A percentile compares a stretch with the other conserved stretches of the same genome.
phyloP scores from a whole-genome alignment of 441 rosid species.

The Corymbia citriodora region DNA sequence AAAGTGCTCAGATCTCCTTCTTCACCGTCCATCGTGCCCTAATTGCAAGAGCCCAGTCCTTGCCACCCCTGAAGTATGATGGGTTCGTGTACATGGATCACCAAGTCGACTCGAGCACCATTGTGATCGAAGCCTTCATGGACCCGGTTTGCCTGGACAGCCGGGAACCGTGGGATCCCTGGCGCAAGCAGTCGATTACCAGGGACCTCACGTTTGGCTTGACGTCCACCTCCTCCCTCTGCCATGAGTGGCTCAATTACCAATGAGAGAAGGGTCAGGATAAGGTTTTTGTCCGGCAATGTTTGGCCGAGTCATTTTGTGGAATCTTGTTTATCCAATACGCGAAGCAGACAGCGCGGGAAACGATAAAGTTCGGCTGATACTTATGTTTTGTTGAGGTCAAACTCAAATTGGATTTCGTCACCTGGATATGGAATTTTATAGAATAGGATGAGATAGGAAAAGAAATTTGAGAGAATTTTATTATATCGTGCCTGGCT shows the following conservation, averaged over 20 bases:
- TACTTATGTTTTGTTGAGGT: not conserved
- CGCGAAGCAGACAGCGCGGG: not conserved
- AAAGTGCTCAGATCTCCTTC: not conserved
- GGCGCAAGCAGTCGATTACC: not conserved
- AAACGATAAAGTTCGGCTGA: not conserved
- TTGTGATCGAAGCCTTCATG: not conserved
- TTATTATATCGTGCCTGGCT: not conserved
- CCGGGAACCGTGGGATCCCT: not conserved
- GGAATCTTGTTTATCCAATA: not conserved
- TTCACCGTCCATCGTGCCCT: not conserved
- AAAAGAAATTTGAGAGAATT: not conserved
- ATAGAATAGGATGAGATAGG: not conserved
- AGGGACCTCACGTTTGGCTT: not conserved
- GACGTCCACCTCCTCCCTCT: not conserved
- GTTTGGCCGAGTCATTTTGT: not conserved
- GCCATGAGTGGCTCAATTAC: too few relatives aligned
- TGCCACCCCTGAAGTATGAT: not conserved
- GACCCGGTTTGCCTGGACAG: not conserved
- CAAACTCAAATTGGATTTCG: not conserved
- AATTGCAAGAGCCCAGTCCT: not conserved
- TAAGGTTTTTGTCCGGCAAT: not conserved
- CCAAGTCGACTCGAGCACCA: not conserved
- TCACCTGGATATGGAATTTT: not conserved
- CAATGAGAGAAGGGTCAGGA: not conserved
- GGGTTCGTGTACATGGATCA: not conserved